These are phyloP conservation scores for Spizellomyces sp. DNA, from an alignment of 192 early-diverging fungal genomes.

Conservation along the genomic window DNA sequence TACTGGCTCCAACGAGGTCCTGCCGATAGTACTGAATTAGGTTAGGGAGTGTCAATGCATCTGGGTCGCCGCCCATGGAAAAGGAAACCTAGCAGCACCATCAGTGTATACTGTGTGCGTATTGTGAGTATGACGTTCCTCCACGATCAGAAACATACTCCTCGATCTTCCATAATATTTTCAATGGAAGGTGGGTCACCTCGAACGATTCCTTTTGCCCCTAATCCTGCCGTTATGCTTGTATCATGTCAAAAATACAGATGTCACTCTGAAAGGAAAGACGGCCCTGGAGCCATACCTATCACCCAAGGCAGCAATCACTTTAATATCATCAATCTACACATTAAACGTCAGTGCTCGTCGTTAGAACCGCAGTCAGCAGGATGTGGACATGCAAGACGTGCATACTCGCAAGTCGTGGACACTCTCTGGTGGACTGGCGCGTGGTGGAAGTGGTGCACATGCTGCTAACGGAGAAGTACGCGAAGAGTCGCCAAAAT, in stretches of 20 bases:
- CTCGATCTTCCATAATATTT: conserved; percentile 49
- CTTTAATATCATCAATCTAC: conserved; percentile 53
- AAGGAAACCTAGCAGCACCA: conserved; percentile 27
- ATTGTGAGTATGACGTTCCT: neutral
- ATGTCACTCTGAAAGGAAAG: neutral
- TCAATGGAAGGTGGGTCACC: conserved; percentile 28
- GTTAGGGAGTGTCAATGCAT: conserved; percentile 46
- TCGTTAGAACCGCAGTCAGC: neutral
- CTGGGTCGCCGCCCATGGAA: conserved; percentile 52
- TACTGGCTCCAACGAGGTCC: conserved; percentile 39
- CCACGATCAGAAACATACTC: conserved; percentile 8
- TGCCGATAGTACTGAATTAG: conserved; percentile 46
- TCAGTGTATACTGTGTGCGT: neutral
- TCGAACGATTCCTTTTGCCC: conserved; percentile 38
- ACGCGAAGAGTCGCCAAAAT: no score
- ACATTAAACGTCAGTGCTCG: neutral
- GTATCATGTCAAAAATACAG: neutral
- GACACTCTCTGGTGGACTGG: conserved; percentile 36
- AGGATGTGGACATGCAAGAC: neutral
- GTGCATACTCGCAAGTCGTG: conserved; percentile 47
- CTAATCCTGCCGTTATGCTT: conserved; percentile 57
- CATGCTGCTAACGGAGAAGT: conserved; percentile 28
- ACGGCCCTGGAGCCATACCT: conserved; percentile 15
- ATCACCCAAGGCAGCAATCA: conserved; percentile 59
- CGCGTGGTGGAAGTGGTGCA: conserved; percentile 44